Conservation (phyloP, 139 green algal genomes). For the Nannochloris sp. region DNA sequence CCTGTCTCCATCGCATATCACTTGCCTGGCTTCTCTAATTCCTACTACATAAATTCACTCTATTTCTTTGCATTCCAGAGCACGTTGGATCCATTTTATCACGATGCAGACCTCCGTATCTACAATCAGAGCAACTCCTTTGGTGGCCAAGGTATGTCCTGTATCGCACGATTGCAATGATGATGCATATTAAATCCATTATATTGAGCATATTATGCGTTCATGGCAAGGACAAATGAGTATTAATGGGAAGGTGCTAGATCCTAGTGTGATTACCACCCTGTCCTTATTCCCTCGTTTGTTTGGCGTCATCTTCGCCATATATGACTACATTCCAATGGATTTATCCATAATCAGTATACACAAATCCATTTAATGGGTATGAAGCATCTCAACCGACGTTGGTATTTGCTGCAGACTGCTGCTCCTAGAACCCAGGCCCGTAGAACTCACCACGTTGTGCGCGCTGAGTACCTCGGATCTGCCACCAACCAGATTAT, state of each 20-base stretch:
- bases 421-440: conserved; percentile 7
- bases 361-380: neutral
- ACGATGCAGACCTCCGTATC: neutral
- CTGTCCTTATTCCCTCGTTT: too few relatives aligned
- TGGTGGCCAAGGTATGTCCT: neutral
- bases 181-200: too few relatives aligned
- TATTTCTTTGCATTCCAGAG: neutral
- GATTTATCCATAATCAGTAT: too few relatives aligned
- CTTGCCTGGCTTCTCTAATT: too few relatives aligned
- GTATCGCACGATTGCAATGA: neutral
- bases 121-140: conserved; percentile 4
- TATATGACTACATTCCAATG: too few relatives aligned
- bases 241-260: too few relatives aligned
- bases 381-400: neutral
- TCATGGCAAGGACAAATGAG: too few relatives aligned
- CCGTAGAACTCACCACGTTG: conserved; percentile 30
- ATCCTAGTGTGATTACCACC: too few relatives aligned
- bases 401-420: conserved; percentile 1
- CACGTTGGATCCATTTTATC: neutral
- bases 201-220: too few relatives aligned
- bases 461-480: conserved; percentile 63
- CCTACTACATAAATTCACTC: too few relatives aligned
- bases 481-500: conserved; percentile 84
- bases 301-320: too few relatives aligned
- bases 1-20: too few relatives aligned